phyloP scores from a whole-genome alignment of 805 yeast species.

The Jamesozyma spencerorum region DNA sequence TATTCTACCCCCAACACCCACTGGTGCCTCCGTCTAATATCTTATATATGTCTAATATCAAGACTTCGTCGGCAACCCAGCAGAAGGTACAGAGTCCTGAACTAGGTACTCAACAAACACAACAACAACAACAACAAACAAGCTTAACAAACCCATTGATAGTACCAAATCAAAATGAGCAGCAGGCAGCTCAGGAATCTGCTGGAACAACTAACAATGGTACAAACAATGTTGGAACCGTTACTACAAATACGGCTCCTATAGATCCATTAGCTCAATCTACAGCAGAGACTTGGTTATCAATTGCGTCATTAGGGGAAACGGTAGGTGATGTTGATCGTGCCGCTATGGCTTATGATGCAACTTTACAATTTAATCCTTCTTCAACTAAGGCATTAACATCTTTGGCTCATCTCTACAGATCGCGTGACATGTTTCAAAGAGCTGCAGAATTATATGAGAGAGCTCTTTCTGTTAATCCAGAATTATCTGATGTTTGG shows the following conservation, averaged over 20 bases:
- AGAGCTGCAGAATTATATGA: conserved; percentile 93
- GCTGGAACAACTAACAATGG: conserved; percentile 1
- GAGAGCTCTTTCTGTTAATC: conserved; percentile 69
- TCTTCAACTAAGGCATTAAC: conserved; percentile 78
- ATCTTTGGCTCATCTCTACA: conserved; percentile 77
- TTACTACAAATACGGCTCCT: conserved; percentile 8
- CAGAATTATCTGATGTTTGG: conserved; percentile 94
- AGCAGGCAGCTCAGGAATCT: background rate
- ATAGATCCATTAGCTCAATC: conserved; percentile 37
- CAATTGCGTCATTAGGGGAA: conserved; percentile 84
- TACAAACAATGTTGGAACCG: background rate
- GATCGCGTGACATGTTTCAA: conserved; percentile 81
- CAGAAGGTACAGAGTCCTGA: background rate
- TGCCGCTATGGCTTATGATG: conserved; percentile 81
- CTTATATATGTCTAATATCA: background rate
- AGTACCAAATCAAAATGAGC: background rate
- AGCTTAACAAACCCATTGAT: background rate
- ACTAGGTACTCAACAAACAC: background rate
- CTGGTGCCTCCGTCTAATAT: background rate
- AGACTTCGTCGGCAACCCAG: background rate
- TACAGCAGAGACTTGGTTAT: conserved; percentile 79
- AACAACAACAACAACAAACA: background rate
- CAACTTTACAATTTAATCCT: conserved; percentile 79
- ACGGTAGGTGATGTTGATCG: conserved; percentile 79
- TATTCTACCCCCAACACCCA: background rate